phyloP scores from a whole-genome alignment of 352 stramenopile genomes.

The Phytopythium mirpurense region DNA sequence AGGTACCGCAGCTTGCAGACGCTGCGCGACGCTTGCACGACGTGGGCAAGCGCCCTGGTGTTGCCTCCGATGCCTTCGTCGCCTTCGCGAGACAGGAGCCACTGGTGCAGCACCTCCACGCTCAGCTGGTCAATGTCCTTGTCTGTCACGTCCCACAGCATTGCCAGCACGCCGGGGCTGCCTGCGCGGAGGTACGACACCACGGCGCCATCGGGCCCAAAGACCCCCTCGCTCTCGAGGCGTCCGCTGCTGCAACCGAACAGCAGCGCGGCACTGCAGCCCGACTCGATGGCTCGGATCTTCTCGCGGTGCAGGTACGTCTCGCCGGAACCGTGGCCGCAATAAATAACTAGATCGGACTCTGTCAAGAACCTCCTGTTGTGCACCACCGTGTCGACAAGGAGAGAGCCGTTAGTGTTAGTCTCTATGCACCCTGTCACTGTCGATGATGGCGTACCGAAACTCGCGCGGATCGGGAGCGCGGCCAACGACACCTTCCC shows the following conservation, averaged over 20 bases:
- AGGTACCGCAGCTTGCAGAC: slow-evolving; percentile 94
- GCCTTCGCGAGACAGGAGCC: slow-evolving; percentile 54
- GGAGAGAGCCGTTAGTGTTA: slow-evolving; percentile 7
- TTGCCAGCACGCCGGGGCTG: slow-evolving; percentile 93
- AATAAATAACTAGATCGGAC: slow-evolving; percentile 95
- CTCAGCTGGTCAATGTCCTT: slow-evolving; percentile 96
- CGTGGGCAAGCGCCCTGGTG: slow-evolving; percentile 37
- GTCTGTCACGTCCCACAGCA: slow-evolving; percentile 99
- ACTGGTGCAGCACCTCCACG: slow-evolving; percentile 48
- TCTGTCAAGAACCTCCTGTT: slow-evolving; percentile 39
- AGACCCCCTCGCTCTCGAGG: slow-evolving; percentile 81
- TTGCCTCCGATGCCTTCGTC: slow-evolving; percentile 10
- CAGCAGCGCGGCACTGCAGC: slow-evolving; percentile 87
- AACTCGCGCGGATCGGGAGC: slow-evolving; percentile 43
- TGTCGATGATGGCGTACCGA: slow-evolving; percentile 24
- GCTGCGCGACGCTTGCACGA: slow-evolving; percentile 62
- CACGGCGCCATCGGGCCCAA: slow-evolving; percentile 93
- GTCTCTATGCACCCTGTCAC: neutral
- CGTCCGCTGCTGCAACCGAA: slow-evolving; percentile 97
- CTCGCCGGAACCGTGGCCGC: slow-evolving; percentile 95
- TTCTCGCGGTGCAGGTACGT: slow-evolving; percentile 85
- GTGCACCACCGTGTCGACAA: neutral
- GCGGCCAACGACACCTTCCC: slow-evolving; percentile 45
- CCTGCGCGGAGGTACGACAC: slow-evolving; percentile 92
- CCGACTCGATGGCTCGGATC: slow-evolving; percentile 42